A percentile compares a stretch with the other conserved stretches of the same genome.
Conservation (phyloP, 2,329 filamentous ascomycete genomes). For the Paecilomyces fulvus region DNA sequence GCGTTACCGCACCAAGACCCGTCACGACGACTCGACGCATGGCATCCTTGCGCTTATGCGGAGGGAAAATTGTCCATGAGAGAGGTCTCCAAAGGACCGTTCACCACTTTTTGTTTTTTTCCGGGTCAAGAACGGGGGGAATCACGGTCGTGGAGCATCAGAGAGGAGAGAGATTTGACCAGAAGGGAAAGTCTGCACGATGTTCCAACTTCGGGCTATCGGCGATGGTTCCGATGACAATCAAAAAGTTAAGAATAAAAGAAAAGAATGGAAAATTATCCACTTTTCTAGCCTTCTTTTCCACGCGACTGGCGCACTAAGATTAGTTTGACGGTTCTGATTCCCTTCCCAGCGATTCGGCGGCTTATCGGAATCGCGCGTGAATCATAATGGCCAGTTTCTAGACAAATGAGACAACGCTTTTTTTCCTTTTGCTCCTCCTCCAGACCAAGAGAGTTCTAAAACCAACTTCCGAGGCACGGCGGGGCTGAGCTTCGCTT, state of each 20-base stretch:
- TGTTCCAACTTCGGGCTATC: conserved; percentile 2
- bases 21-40: conserved; percentile 69
- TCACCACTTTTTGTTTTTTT: too few species aligned
- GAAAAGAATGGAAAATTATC: background rate
- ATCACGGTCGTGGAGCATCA: too few species aligned
- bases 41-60: conserved; percentile 11
- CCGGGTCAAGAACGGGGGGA: too few species aligned
- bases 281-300: background rate
- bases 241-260: background rate
- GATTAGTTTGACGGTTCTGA: background rate
- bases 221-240: background rate
- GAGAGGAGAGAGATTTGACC: conserved; percentile 8
- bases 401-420: too few species aligned
- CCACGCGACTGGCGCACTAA: background rate
- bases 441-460: background rate
- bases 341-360: background rate
- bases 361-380: background rate
- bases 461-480: background rate
- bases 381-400: too few species aligned
- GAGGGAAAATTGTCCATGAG: background rate
- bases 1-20: conserved; percentile 72
- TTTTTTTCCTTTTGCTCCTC: background rate
- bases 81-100: background rate
- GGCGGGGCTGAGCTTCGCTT: background rate
- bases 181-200: conserved; percentile 34